Evolutionary conservation across 2,329 filamentous ascomycete species (phyloP).

Genomic region (Thermoascus crustaceus): DNA sequence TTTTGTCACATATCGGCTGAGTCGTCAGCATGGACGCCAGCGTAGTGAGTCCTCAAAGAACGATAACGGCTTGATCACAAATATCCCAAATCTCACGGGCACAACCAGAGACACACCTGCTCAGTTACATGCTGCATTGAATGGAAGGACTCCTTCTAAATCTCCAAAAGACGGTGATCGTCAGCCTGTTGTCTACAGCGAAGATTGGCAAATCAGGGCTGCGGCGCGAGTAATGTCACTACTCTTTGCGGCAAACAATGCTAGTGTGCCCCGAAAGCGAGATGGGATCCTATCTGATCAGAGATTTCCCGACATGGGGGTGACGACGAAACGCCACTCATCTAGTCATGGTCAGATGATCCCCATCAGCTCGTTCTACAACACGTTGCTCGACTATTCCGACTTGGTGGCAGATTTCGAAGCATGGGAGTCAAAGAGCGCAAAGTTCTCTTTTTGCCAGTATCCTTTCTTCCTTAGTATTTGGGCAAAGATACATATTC

Average conservation of each 20-base stretch:
- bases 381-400: constrained; percentile 75
- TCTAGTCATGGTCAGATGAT: constrained; percentile 57
- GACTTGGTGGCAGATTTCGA: constrained; percentile 82
- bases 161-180: constrained; percentile 47
- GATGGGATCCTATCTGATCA: constrained; percentile 22
- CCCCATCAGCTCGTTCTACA: constrained; percentile 79
- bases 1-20: constrained; percentile 74
- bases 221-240: constrained; percentile 72
- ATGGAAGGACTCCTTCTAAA: constrained; percentile 39
- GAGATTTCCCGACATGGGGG: constrained; percentile 30
- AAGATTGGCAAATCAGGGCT: constrained; percentile 85
- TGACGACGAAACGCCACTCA: constrained; percentile 35
- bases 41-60: constrained; percentile 52
- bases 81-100: constrained; percentile 46
- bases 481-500: constrained; percentile 81
- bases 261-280: constrained; percentile 31
- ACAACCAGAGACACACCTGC: constrained; percentile 57
- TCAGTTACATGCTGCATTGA: constrained; percentile 70
- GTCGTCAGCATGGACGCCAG: constrained; percentile 61
- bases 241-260: constrained; percentile 73
- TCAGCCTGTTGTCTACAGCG: constrained; percentile 54
- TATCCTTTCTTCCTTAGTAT: constrained; percentile 89
- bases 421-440: constrained; percentile 67
- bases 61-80: constrained; percentile 58
- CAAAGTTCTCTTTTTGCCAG: constrained; percentile 80